These are phyloP conservation scores for Boletus rubropictus DNA, from an alignment of 768 basidiomycete genomes.

Conservation along the genomic window DNA sequence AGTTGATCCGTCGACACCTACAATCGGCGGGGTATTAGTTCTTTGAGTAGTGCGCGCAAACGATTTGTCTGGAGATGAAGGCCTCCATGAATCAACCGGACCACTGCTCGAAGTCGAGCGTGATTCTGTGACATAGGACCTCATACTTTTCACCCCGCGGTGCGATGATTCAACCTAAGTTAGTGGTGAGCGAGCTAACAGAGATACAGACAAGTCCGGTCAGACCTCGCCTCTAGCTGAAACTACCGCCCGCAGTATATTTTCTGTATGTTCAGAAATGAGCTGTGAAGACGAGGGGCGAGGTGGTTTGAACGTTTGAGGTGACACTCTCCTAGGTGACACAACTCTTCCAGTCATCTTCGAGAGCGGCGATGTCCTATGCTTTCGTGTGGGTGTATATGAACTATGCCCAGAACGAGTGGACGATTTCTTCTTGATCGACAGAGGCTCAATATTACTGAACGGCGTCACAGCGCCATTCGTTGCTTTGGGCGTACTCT, in stretches of 20 bases:
- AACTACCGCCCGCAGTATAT: constrained; percentile 43
- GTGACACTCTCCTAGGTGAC: constrained; percentile 52
- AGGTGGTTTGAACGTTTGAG: constrained; percentile 40
- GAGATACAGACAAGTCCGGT: neutral
- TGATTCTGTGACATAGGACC: constrained; percentile 54
- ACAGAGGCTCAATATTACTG: constrained; percentile 63
- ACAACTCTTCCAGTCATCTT: constrained; percentile 38
- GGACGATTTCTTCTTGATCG: constrained; percentile 80
- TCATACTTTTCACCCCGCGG: constrained; percentile 69
- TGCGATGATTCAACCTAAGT: constrained; percentile 65
- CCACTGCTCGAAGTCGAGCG: constrained; percentile 13
- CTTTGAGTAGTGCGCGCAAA: constrained; percentile 43
- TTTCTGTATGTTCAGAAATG: constrained; percentile 37
- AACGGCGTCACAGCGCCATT: constrained; percentile 31
- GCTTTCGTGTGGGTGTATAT: constrained; percentile 33
- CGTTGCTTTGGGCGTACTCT: constrained; percentile 46
- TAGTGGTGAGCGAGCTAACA: constrained; percentile 1
- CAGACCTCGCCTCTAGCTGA: constrained; percentile 63
- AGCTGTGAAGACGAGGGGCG: constrained; percentile 22
- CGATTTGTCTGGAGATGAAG: constrained; percentile 55
- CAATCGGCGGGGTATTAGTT: constrained; percentile 36
- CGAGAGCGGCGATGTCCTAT: constrained; percentile 50
- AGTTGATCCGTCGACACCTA: constrained; percentile 24
- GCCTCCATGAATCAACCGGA: constrained; percentile 37
- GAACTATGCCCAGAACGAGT: constrained; percentile 41